Percentiles rank a stretch among this genome's conserved stretches.
Conservation (phyloP, 1,284 basidiomycete genomes). For the Ceratobasidium sp. region DNA sequence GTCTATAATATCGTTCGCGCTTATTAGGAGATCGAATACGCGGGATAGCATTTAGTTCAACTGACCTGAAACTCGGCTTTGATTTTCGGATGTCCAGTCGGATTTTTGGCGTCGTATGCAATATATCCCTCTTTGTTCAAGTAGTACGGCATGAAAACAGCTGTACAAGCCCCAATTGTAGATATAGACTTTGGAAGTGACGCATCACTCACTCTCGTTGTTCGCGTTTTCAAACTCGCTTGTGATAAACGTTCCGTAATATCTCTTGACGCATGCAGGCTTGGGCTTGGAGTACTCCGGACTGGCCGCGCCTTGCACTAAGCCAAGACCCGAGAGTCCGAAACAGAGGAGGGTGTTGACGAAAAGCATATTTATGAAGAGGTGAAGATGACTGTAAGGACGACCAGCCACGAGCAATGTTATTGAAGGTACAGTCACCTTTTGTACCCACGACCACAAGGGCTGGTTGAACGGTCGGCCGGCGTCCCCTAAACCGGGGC, state of each 20-base stretch:
- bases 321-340: neutral
- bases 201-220: neutral
- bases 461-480: too few relatives aligned
- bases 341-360: neutral
- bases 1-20: neutral
- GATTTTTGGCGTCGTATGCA: neutral
- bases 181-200: neutral
- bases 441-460: too few relatives aligned
- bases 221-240: neutral
- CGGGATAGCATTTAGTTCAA: neutral
- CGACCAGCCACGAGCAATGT: too few relatives aligned
- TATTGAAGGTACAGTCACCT: too few relatives aligned
- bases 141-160: neutral
- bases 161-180: neutral
- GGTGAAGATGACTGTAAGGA: too few relatives aligned
- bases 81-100: slow-evolving; percentile 1
- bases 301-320: neutral
- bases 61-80: slow-evolving; percentile 13
- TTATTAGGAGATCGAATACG: neutral
- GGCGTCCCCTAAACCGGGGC: too few relatives aligned
- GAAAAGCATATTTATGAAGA: too few relatives aligned
- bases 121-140: neutral
- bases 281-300: neutral
- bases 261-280: neutral
- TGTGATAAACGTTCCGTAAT: slow-evolving; percentile 7